Base-by-base conservation (phyloP, 1,284 basidiomycete genomes). In the Uromyces viciae-fabae region DNA sequence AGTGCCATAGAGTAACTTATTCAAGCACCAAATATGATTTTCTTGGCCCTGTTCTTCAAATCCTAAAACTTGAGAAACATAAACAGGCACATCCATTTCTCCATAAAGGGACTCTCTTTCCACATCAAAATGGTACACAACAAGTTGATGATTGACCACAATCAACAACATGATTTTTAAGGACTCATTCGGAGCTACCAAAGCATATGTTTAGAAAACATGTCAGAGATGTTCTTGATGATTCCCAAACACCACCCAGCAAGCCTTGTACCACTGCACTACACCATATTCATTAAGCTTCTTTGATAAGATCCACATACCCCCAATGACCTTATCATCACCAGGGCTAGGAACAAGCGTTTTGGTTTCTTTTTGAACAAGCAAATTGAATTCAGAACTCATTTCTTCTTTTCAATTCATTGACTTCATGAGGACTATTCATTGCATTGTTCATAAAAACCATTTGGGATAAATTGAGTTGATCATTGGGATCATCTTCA, bases 191-290 rank as follows among this genome's bases (percentile, higher is more conserved):
- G 43, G n/a, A 22, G 28, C 54, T 42, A 64, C 56, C 2, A 25
- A 38, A 3, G 36, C 9, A 42, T 75, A 75, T 4, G 74, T 75
- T 9, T 75, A n/a, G 8, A n/a, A 28, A 49, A 11, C 62, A 58
- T 75, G n/a, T 5, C 40, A 4, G 19, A 17, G n/a, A 8, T 62
- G 25, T 22, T 49, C 33, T 25, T 68, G 28, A 56, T 68, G 62
- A 36, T 68, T 78, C 1, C 75, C 46, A 58, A 78, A 69, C 54
- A 28, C 36, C 15, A 77, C 75, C 75, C 62, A 77, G 1, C 64
- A 22, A 7, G 75, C 60, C 38, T 77, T 77, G 64, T 56, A 43
- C 36, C 66, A 54, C 0, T 38, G 11, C 8, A 73, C 9, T 19
- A 46, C 42, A n/a, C 66, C 54, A 22, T 58, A 71, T 36, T 60